Conservation (phyloP, 2,329 filamentous ascomycete species). For the Atkinsonella hypoxylon region DNA sequence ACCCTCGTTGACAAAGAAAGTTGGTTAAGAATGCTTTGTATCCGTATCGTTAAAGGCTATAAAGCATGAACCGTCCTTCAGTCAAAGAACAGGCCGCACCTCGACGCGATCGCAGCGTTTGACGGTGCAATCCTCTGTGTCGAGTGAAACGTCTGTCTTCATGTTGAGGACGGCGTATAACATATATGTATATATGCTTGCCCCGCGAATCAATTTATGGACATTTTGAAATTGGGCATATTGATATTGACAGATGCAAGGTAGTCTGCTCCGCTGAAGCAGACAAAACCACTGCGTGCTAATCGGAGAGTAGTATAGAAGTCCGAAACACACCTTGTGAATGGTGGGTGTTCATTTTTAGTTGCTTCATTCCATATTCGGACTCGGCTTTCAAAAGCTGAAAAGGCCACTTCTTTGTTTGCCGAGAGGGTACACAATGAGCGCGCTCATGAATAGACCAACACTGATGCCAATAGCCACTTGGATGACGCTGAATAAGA, state of each 20-base stretch:
- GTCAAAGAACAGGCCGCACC: not conserved
- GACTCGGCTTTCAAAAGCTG: conserved; percentile 29
- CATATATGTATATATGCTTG: not conserved
- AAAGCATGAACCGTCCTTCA: not conserved
- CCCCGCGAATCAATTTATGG: not conserved
- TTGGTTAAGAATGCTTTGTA: not conserved
- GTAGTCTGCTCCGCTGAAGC: not conserved
- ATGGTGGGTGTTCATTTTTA: too few species aligned
- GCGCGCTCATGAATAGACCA: conserved; percentile 42
- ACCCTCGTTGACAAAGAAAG: not conserved
- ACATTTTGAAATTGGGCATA: not conserved
- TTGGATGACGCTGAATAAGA: conserved; percentile 46
- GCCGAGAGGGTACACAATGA: conserved; percentile 43
- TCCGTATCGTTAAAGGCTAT: not conserved
- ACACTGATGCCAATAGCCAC: conserved; percentile 52
- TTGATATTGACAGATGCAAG: not conserved
- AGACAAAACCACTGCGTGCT: not conserved
- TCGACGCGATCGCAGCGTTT: not conserved
- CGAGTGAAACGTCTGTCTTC: not conserved
- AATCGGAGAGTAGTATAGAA: not conserved
- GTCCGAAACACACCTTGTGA: not conserved
- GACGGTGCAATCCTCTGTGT: not conserved
- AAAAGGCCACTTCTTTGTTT: conserved; percentile 47
- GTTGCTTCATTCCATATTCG: not conserved
- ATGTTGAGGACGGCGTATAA: not conserved